Conservation (phyloP, 2,329 filamentous ascomycete species). For the Talaromyces islandicus region DNA sequence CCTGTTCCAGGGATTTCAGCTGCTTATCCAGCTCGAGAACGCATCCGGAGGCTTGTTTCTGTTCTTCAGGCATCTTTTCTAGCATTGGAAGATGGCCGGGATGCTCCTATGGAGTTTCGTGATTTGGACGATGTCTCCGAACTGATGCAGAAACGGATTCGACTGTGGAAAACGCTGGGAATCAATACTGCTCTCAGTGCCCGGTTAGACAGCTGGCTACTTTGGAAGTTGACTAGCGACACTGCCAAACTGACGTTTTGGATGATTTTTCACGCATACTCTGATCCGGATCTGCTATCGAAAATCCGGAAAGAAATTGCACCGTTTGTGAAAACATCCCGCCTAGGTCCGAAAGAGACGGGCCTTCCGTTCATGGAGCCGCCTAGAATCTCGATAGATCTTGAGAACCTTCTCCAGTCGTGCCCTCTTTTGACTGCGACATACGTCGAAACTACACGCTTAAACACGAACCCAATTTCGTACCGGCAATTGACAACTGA, state of each 20-base stretch:
- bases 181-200: conserved; percentile 25
- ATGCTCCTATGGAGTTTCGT: conserved; percentile 38
- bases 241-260: conserved; percentile 48
- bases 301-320: conserved; percentile 42
- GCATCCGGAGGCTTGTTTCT: conserved; percentile 35
- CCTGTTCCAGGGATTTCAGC: conserved; percentile 47
- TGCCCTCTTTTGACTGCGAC: conserved; percentile 43
- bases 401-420: conserved; percentile 35
- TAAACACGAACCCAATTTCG: conserved; percentile 38
- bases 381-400: conserved; percentile 36
- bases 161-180: conserved; percentile 33
- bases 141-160: conserved; percentile 38
- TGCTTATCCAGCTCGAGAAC: conserved; percentile 43
- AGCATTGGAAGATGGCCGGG: conserved; percentile 35
- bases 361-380: conserved; percentile 40
- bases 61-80: conserved; percentile 40
- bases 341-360: conserved; percentile 29
- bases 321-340: conserved; percentile 33
- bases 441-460: conserved; percentile 42
- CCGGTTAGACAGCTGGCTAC: conserved; percentile 41
- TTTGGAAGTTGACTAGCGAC: conserved; percentile 53
- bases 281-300: conserved; percentile 33
- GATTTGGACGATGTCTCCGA: conserved; percentile 46
- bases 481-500: conserved; percentile 36
- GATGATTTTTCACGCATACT: conserved; percentile 43